Conservation (phyloP, 2,329 filamentous ascomycete genomes). For the Colletotrichum sp. region DNA sequence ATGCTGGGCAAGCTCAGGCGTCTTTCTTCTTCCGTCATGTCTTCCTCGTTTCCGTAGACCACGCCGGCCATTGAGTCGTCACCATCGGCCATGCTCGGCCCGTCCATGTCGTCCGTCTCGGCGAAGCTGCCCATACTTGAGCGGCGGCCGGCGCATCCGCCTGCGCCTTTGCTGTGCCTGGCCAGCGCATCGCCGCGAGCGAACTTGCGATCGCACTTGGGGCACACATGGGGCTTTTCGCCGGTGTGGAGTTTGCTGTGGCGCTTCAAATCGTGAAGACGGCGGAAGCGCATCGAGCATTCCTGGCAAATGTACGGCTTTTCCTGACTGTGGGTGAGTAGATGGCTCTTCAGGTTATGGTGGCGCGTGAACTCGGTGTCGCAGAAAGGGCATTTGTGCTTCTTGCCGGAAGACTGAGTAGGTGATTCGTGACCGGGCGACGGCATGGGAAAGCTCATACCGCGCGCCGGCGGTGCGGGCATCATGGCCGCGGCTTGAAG, state of each 20-base stretch:
- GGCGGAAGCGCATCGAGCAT: constrained; percentile 91
- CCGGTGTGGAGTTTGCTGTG: constrained; percentile 97
- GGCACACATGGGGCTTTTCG: constrained; percentile 92
- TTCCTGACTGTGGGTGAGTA: constrained; percentile 97
- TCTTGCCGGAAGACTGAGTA: constrained; percentile 68
- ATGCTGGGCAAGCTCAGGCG: constrained; percentile 77
- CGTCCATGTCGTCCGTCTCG: constrained; percentile 75
- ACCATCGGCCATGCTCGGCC: constrained; percentile 50
- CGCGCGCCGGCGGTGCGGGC: constrained; percentile 51
- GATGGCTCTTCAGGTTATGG: constrained; percentile 96
- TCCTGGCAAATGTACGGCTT: constrained; percentile 95
- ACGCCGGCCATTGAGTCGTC: constrained; percentile 61
- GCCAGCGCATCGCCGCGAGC: constrained; percentile 94
- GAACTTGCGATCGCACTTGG: constrained; percentile 93
- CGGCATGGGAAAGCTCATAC: constrained; percentile 64
- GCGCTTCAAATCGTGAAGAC: constrained; percentile 92
- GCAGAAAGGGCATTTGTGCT: constrained; percentile 97
- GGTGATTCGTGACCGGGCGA: constrained; percentile 52
- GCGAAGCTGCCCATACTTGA: constrained; percentile 85
- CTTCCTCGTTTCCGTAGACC: constrained; percentile 56
- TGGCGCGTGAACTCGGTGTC: constrained; percentile 96
- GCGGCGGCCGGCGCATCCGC: constrained; percentile 90
- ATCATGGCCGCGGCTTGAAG: constrained; percentile 48
- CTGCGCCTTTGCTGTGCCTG: constrained; percentile 92
- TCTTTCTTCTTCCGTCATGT: constrained; percentile 64